Conservation (phyloP, 352 stramenopile genomes). For the Thraustochytrium striatum region DNA sequence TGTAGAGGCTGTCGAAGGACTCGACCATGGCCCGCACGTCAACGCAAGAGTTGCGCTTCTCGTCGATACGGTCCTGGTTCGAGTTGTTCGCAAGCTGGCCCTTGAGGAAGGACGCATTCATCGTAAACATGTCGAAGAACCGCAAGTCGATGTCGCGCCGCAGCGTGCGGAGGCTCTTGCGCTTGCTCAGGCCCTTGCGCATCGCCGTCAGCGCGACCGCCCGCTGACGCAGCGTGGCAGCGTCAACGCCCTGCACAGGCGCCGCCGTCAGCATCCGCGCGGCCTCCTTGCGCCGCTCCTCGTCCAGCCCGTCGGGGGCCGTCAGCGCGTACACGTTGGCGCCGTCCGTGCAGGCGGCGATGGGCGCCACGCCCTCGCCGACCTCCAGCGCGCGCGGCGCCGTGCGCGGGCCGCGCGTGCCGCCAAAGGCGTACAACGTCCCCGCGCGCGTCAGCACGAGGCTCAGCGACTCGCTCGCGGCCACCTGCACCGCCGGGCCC, state of each 20-base stretch:
- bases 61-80: constrained; percentile 32
- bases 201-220: too few species aligned
- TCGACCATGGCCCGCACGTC: background rate
- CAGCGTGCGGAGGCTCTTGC: constrained; percentile 10
- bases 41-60: constrained; percentile 42
- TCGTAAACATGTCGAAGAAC: constrained; percentile 33
- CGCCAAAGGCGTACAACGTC: too few species aligned
- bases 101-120: constrained; percentile 23
- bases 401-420: too few species aligned
- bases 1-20: background rate
- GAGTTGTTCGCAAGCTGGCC: background rate
- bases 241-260: background rate
- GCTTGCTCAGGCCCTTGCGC: background rate
- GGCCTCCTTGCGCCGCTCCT: background rate
- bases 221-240: too few species aligned
- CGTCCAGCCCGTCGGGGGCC: background rate
- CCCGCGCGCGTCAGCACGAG: too few species aligned
- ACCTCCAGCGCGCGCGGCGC: too few species aligned
- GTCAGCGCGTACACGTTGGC: too few species aligned
- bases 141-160: background rate
- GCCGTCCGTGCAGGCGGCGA: too few species aligned
- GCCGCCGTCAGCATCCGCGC: background rate
- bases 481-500: too few species aligned
- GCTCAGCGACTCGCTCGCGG: too few species aligned
- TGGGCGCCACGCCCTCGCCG: too few species aligned